Evolutionary conservation across 164 flowering plant genomes (phyloP), one percentile per base, ranked within the genome.

Genomic region (Liquidambar formosana): DNA sequence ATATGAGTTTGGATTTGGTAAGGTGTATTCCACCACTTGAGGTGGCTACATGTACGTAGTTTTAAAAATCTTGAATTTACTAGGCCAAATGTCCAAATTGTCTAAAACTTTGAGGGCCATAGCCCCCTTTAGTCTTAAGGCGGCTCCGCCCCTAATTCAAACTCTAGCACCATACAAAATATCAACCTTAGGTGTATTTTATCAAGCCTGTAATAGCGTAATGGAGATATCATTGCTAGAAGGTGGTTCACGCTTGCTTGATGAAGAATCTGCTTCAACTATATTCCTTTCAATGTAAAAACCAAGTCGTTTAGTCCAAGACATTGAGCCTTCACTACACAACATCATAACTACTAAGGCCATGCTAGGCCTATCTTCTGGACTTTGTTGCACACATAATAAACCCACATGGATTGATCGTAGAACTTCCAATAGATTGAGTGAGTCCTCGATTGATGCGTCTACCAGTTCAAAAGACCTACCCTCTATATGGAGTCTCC

Each of bases 341-440:
- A n/a, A n/a, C n/a, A n/a, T n/a, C n/a, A n/a, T n/a, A n/a, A n/a
- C n/a, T n/a, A n/a, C n/a, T n/a, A n/a, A 25, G 2, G 75, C 49
- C 79, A 79, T 79, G 62, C 23, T 73, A 10, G 79, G 79, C 43
- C 82, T 73, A 27, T 79, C 79, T 0, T 76, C 77, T 8, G 71
- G 70, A 16, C 22, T 25, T 58, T 64, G 68, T 64, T 78, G 78
- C 61, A 78, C 71, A 23, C 82, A 79, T 16, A 76, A 38, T 22
- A 79, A 73, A 53, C 77, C 77, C 10, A 79, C 54, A n/a, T 79
- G 79, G 26, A 73, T 63, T 14, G 70, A 64, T 45, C 64, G 44
- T n/a, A n/a, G n/a, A n/a, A n/a, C n/a, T n/a, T n/a, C n/a, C n/a
- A n/a, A n/a, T n/a, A n/a, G n/a, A n/a, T 51, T 5, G 9, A n/a